Evolutionary conservation across 345 rosid genomes (phyloP).

Genomic region (Brassica napus): Da-Ae NC_063449.1:38748001-38748500

Average conservation of each 20-base stretch:
- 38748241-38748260: slow-evolving; percentile 43
- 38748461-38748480: slow-evolving; percentile 38
- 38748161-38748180: slow-evolving; percentile 18
- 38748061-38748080: slow-evolving; percentile 14
- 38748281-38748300: slow-evolving; percentile 32
- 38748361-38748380: slow-evolving; percentile 56
- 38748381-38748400: slow-evolving; percentile 43
- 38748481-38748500: slow-evolving; percentile 57
- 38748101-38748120: slow-evolving; percentile 1
- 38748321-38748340: not conserved
- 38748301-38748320: slow-evolving; percentile 10
- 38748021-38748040: slow-evolving; percentile 24
- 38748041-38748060: slow-evolving; percentile 5
- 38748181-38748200: not conserved
- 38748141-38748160: slow-evolving; percentile 29
- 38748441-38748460: not conserved
- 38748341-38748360: slow-evolving; percentile 52
- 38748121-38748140: slow-evolving; percentile 26
- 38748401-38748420: not conserved
- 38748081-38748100: slow-evolving; percentile 7
- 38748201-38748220: slow-evolving; percentile 31
- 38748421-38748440: not conserved
- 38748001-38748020: slow-evolving; percentile 15
- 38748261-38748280: slow-evolving; percentile 39
- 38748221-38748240: slow-evolving; percentile 31